Evolutionary conservation across 441 rosid genomes (phyloP).

Genomic region (Euphorbia corollata): DNA sequence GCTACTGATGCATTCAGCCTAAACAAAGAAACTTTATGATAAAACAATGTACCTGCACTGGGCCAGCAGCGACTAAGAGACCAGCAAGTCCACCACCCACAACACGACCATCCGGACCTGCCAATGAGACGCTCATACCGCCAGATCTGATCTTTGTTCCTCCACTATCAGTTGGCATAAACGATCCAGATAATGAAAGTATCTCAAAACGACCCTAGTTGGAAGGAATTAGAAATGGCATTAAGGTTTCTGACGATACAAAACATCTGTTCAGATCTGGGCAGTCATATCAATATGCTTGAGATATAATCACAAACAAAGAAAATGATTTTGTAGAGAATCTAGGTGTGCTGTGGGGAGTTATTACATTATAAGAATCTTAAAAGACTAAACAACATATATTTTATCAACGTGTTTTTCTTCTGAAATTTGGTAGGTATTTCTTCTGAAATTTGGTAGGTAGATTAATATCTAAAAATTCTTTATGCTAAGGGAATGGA

Average conservation of each 20-base stretch:
- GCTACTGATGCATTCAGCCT: no score
- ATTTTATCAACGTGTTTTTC: not conserved
- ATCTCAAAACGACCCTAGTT: constrained; percentile 90
- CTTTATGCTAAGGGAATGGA: not conserved
- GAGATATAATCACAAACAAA: not conserved
- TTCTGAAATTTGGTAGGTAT: no score
- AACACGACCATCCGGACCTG: constrained; percentile 89
- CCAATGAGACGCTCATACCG: constrained; percentile 91
- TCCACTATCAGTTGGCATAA: constrained; percentile 60
- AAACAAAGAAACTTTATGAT: no score
- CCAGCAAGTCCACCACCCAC: constrained; percentile 97
- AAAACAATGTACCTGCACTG: constrained; percentile 71
- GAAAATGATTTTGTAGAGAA: not conserved
- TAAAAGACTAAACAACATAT: not conserved
- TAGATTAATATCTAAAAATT: not conserved
- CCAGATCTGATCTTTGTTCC: constrained; percentile 83
- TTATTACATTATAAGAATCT: not conserved
- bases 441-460: no score
- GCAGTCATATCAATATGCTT: not conserved
- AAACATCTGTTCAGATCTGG: not conserved
- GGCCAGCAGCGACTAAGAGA: constrained; percentile 77
- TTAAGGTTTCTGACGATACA: not conserved
- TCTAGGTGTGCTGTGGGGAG: not conserved
- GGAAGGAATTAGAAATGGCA: not conserved
- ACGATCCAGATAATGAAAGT: constrained; percentile 85